These are phyloP conservation scores for Lotmaria passim DNA, from an alignment of 208 protist species.

Conservation along the genomic window DNA sequence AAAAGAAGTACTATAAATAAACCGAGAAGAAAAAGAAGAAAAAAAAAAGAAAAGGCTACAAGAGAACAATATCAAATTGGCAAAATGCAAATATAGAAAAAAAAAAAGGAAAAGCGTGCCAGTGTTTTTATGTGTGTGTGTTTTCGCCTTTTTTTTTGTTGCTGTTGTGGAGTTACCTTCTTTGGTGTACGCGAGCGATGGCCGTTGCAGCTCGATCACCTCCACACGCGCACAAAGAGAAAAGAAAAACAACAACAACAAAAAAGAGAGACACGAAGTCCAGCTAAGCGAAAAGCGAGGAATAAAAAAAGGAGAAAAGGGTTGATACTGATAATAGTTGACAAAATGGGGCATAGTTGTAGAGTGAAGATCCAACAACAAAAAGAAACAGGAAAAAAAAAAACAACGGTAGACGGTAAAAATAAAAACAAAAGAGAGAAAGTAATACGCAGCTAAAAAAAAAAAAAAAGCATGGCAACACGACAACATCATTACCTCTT, in stretches of 20 bases:
- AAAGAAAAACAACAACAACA: too few relatives aligned
- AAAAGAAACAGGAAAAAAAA: too few relatives aligned
- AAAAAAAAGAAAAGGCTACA: not conserved
- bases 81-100: too few relatives aligned
- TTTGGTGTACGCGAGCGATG: too few relatives aligned
- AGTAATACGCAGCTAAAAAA: conserved; percentile 8
- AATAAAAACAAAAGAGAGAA: conserved; percentile 10
- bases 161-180: not conserved
- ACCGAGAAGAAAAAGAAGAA: conserved; percentile 21
- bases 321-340: too few relatives aligned
- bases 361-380: not conserved
- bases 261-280: too few relatives aligned
- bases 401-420: not conserved
- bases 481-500: not conserved
- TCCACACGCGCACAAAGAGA: too few relatives aligned
- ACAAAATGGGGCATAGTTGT: too few relatives aligned
- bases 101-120: not conserved
- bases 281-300: too few relatives aligned
- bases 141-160: not conserved
- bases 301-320: too few relatives aligned
- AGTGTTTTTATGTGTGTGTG: too few relatives aligned
- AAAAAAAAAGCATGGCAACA: conserved; percentile 11
- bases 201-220: too few relatives aligned
- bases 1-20: not conserved
- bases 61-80: conserved; percentile 14